Percentiles rank a stretch among this genome's conserved stretches.
These are phyloP conservation scores for Fusarium neocosmosporiellum DNA, from an alignment of 2,329 filamentous ascomycete species.

Conservation along the genomic window DNA sequence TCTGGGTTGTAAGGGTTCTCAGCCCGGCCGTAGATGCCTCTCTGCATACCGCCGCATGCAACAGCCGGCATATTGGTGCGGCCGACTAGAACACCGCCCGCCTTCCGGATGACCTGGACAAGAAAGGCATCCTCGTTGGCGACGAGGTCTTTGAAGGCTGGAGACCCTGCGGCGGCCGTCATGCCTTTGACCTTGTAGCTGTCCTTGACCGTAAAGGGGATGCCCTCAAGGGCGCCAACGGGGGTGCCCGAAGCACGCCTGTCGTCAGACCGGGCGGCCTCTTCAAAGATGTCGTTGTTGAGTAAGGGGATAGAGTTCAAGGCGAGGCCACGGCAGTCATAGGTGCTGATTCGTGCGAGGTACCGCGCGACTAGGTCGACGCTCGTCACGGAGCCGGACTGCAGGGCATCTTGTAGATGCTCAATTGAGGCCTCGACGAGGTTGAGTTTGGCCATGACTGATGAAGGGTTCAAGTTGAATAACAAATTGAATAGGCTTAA, in stretches of 20 bases:
- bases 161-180: slow-evolving; percentile 64
- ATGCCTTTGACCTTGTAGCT: slow-evolving; percentile 65
- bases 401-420: slow-evolving; percentile 40
- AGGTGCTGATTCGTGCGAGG: slow-evolving; percentile 39
- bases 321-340: slow-evolving; percentile 36
- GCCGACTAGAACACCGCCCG: slow-evolving; percentile 47
- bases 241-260: slow-evolving; percentile 21
- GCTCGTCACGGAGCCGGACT: slow-evolving; percentile 31
- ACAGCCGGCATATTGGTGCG: slow-evolving; percentile 68
- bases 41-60: slow-evolving; percentile 68
- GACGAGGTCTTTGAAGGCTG: slow-evolving; percentile 61
- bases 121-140: slow-evolving; percentile 64
- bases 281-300: background rate
- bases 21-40: slow-evolving; percentile 66
- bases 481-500: background rate
- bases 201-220: slow-evolving; percentile 69
- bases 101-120: slow-evolving; percentile 47
- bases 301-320: slow-evolving; percentile 14
- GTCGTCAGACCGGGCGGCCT: background rate
- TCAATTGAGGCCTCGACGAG: slow-evolving; percentile 43
- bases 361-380: slow-evolving; percentile 43
- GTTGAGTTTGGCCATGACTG: slow-evolving; percentile 10
- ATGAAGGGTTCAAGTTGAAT: background rate
- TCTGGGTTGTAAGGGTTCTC: slow-evolving; percentile 66
- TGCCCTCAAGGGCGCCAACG: slow-evolving; percentile 57